Evolutionary conservation across 306 rosid species (phyloP), one percentile per base, ranked within the genome.

Genomic region (Vigna unguiculata): DNA sequence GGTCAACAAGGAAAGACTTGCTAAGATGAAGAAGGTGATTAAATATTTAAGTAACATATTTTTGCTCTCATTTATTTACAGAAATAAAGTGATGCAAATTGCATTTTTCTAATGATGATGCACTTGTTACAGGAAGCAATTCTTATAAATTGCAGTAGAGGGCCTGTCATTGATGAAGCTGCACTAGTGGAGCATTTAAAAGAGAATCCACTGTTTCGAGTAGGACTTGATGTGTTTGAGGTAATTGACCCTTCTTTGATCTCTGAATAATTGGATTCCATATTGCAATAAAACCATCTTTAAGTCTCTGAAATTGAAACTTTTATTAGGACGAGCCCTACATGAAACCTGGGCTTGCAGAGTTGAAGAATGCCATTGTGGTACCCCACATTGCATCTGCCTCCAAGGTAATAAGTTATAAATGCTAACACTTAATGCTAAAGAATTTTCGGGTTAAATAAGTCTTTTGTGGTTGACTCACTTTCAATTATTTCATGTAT

Each of bases 361-460:
- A 96, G 74, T 48, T 88, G 94, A 96, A 96, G 90, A 96, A 96
- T 81, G 99, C 97, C 24, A 71, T 96, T 76, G 89, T 96, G 69
- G 99, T 96, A 43, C 99, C 99, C 52, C 99, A 96, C 82, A 96
- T 96, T 80, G 99, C 99, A 55, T 96, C 99, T 72, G 99, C 99
- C 80, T 96, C 99, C 68, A 96, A 96, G 99, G 98, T 92, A 60
- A 60, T 15, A 14, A 86, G 24, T 17, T 69, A 6, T 34, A 61
- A 15, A 32, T 62, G 4, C 24, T 36, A 59, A 57, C 12, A 40
- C 4, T 1, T 13, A 51, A 28, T 34, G 38, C 48, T 58, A 63
- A 71, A 65, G 2, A 47, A 20, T 13, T 74, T 45, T n/a, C 49
- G 32, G 17, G 22, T 60, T 51, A 22, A 20, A 54, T 25, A n/a